These are phyloP conservation scores for Rutidosis leptorrhynchoides DNA, from an alignment of 129 eudicot genomes.

Conservation along the genomic window DNA sequence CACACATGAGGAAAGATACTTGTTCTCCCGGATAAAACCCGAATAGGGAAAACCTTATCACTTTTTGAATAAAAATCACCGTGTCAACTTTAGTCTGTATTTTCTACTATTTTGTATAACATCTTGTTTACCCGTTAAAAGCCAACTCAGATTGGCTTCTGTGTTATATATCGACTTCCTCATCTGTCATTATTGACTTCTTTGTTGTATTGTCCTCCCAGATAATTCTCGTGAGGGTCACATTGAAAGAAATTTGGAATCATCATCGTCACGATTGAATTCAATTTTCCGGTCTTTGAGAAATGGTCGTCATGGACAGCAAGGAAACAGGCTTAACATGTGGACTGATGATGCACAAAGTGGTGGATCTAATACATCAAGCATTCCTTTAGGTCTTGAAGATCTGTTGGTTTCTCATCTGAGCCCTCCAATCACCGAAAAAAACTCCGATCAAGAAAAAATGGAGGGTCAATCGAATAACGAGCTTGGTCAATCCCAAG, in stretches of 20 bases:
- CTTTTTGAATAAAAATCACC: neutral
- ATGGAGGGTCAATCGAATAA: constrained; percentile 45
- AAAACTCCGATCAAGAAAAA: constrained; percentile 48
- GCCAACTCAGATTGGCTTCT: neutral
- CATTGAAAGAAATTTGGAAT: constrained; percentile 57
- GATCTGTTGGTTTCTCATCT: constrained; percentile 76
- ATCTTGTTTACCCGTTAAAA: neutral
- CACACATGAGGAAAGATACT: too few relatives aligned
- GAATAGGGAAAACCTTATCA: too few relatives aligned
- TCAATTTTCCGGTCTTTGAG: constrained; percentile 78
- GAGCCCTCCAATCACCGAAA: constrained; percentile 59
- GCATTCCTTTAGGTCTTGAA: constrained; percentile 86
- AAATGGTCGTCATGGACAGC: constrained; percentile 88
- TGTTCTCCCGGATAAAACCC: too few relatives aligned
- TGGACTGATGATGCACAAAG: constrained; percentile 77
- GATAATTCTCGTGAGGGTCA: constrained; percentile 59
- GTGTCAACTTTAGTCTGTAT: neutral
- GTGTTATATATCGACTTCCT: too few relatives aligned
- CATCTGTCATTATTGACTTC: neutral
- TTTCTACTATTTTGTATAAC: neutral
- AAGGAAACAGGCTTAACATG: constrained; percentile 73
- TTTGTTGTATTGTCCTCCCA: constrained; percentile 23
- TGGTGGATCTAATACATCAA: constrained; percentile 71
- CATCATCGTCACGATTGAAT: constrained; percentile 66
- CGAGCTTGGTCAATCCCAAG: constrained; percentile 47